These are phyloP conservation scores for Xenoacremonium recifei DNA, from an alignment of 2,329 filamentous ascomycete genomes.

Conservation along the genomic window DNA sequence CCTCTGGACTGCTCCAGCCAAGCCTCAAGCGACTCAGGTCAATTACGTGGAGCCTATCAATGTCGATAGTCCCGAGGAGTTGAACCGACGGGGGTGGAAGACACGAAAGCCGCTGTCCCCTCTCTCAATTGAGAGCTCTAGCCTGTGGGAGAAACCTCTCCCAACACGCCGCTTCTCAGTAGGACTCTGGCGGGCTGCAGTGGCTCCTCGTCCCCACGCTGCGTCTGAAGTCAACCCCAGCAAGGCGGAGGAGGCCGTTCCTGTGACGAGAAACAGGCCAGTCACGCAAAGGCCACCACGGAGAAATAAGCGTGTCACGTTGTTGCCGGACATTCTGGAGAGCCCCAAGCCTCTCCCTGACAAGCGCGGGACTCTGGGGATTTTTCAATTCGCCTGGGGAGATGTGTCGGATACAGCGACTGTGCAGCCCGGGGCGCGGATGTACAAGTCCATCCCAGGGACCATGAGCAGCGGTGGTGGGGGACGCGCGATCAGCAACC, in stretches of 20 bases:
- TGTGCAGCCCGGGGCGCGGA: constrained; percentile 37
- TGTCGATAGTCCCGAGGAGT: constrained; percentile 7
- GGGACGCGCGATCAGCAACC: neutral
- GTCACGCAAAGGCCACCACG: constrained; percentile 53
- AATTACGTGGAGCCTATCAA: constrained; percentile 8
- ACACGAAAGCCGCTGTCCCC: constrained; percentile 13
- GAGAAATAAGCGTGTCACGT: constrained; percentile 54
- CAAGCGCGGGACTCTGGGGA: constrained; percentile 58
- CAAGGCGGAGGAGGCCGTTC: neutral
- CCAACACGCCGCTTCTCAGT: constrained; percentile 5
- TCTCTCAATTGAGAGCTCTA: constrained; percentile 20
- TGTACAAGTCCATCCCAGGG: constrained; percentile 49
- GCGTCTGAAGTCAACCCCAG: neutral
- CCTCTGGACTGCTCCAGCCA: constrained; percentile 21
- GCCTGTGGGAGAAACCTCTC: constrained; percentile 18
- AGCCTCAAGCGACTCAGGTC: constrained; percentile 5
- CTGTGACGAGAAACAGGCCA: constrained; percentile 34
- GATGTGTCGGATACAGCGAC: constrained; percentile 58
- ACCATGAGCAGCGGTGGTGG: constrained; percentile 37
- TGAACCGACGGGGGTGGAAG: constrained; percentile 3
- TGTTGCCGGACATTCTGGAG: constrained; percentile 63
- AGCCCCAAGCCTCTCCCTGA: constrained; percentile 58
- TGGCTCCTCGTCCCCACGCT: constrained; percentile 2
- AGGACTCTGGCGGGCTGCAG: constrained; percentile 19
- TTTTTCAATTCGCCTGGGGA: constrained; percentile 67